Evolutionary conservation across 176 grass and related monocot species (phyloP).

Genomic region (Hordeum marinum): DNA sequence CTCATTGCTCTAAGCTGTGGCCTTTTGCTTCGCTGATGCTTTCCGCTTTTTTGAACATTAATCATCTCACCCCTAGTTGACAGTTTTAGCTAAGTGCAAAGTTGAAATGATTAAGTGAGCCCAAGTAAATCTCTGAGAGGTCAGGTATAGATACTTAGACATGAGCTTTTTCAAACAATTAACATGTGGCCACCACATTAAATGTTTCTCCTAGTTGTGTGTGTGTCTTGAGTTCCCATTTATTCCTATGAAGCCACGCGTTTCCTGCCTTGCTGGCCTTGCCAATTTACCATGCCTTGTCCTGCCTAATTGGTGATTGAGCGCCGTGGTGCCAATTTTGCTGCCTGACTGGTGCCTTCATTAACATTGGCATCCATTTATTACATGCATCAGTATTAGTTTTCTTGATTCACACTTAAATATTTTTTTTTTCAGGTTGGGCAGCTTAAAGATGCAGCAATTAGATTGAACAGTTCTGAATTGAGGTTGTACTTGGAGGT

Average conservation of each 20-base stretch:
- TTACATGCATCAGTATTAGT: slow-evolving; percentile 9
- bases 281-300: neutral
- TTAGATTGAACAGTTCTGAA: slow-evolving; percentile 63
- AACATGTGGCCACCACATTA: neutral
- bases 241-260: neutral
- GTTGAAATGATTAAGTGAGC: neutral
- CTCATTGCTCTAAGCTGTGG: too few species aligned
- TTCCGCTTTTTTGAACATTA: too few species aligned
- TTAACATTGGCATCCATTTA: neutral
- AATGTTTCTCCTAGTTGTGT: neutral
- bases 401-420: slow-evolving; percentile 10
- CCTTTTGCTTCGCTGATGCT: too few species aligned
- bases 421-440: slow-evolving; percentile 54
- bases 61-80: neutral
- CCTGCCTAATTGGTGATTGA: neutral
- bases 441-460: slow-evolving; percentile 52
- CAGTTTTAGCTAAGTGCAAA: neutral
- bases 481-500: slow-evolving; percentile 80
- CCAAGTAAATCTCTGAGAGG: neutral
- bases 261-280: neutral
- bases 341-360: neutral
- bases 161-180: neutral
- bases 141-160: neutral
- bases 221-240: neutral
- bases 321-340: neutral